Evolutionary conservation across 148 eudicot species (phyloP).

Genomic region (Vaccinium corymbosum): DNA sequence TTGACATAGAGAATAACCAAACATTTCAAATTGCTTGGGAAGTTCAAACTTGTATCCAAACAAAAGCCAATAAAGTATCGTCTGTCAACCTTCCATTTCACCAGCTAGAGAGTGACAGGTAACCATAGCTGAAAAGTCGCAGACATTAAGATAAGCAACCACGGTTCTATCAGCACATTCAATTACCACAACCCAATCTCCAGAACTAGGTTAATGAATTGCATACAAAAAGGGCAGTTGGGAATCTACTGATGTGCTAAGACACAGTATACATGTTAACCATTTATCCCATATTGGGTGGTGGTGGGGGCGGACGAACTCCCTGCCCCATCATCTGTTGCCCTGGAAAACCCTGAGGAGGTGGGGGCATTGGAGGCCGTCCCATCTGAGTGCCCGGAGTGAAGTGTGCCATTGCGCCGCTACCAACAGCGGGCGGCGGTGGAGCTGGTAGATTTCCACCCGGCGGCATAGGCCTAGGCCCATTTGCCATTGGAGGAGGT

Average conservation of each 20-base stretch:
- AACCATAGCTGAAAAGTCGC: not conserved
- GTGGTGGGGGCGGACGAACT: constrained; percentile 59
- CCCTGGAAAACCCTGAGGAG: constrained; percentile 78
- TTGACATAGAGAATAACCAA: not conserved
- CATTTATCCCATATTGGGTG: constrained; percentile 58
- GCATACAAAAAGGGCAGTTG: not conserved
- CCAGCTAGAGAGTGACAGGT: not conserved
- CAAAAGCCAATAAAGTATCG: not conserved
- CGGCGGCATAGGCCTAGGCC: constrained; percentile 89
- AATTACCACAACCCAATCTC: not conserved
- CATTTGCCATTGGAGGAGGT: constrained; percentile 63
- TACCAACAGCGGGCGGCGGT: constrained; percentile 65
- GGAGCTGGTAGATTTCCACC: constrained; percentile 69
- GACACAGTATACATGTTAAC: not conserved
- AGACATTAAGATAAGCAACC: not conserved
- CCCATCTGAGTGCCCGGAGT: constrained; percentile 62
- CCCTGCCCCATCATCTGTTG: constrained; percentile 65
- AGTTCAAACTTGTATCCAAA: not conserved
- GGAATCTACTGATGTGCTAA: not conserved
- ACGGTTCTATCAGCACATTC: not conserved
- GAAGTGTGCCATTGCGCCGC: constrained; percentile 72
- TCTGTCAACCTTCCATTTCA: not conserved
- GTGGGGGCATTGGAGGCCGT: constrained; percentile 55
- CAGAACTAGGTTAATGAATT: not conserved
- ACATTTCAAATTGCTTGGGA: not conserved